phyloP scores from a whole-genome alignment of 179 eudicot species.

The Silene noctiflora region DNA sequence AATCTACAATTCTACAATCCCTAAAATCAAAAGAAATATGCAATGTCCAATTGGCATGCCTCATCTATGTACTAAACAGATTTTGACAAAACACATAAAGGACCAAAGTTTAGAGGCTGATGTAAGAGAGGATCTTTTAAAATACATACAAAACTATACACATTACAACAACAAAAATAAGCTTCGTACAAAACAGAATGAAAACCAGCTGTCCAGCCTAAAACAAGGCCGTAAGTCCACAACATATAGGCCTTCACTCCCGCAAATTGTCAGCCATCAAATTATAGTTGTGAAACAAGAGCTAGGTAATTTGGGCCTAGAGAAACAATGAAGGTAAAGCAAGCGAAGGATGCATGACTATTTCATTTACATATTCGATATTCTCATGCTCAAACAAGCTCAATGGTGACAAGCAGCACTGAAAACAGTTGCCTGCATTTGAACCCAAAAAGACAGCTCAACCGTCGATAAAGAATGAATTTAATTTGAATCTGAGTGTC shows the following conservation, averaged over 20 bases:
- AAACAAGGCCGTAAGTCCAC: background rate
- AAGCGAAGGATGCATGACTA: background rate
- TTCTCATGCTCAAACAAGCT: background rate
- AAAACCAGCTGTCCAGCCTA: too few species aligned
- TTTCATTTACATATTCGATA: background rate
- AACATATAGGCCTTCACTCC: background rate
- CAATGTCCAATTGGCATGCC: background rate
- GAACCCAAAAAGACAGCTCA: background rate
- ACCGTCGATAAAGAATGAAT: background rate
- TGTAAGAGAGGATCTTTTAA: background rate
- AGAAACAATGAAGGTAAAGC: background rate
- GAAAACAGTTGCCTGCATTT: background rate
- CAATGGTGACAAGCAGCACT: background rate
- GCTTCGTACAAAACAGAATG: too few species aligned
- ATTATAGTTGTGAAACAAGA: background rate
- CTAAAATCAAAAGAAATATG: background rate
- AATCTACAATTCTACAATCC: background rate
- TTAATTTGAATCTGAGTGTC: slow-evolving; percentile 1
- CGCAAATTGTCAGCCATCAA: background rate
- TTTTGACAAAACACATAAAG: background rate
- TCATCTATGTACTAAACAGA: background rate
- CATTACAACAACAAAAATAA: background rate
- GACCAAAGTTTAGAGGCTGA: background rate
- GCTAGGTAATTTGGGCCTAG: background rate
- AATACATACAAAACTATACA: background rate